Evolutionary conservation across 179 eudicot species (phyloP).

Genomic region (Nepenthes alata): DNA sequence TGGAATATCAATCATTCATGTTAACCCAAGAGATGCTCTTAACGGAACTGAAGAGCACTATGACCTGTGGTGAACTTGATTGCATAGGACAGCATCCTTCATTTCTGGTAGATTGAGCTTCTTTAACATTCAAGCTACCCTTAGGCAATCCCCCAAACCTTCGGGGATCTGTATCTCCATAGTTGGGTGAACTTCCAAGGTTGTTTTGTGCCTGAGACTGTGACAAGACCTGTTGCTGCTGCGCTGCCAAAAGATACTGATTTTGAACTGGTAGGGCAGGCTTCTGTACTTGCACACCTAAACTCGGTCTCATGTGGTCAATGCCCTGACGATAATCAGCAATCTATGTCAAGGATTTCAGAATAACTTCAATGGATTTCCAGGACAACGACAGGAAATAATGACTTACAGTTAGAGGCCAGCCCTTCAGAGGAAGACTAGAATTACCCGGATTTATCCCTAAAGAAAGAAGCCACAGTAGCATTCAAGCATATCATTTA

Average conservation of each 20-base stretch:
- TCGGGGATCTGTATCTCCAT: conserved; percentile 41
- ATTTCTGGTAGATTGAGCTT: conserved; percentile 72
- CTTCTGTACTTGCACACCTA: conserved; percentile 67
- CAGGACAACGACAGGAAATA: conserved; percentile 3
- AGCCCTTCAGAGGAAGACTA: conserved; percentile 78
- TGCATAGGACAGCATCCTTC: conserved; percentile 89
- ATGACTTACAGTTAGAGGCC: conserved; percentile 89
- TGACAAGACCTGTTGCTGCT: conserved; percentile 70
- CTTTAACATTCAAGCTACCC: conserved; percentile 66
- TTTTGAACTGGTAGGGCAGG: conserved; percentile 53
- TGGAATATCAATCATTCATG: no score
- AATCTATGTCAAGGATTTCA: conserved; percentile 5
- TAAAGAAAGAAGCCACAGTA: conserved; percentile 9
- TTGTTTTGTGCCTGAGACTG: conserved; percentile 80
- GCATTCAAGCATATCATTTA: no score
- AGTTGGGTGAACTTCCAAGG: conserved; percentile 58
- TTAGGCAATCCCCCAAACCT: conserved; percentile 74
- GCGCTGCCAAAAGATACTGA: conserved; percentile 75
- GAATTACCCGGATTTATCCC: conserved; percentile 54
- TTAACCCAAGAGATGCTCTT: no score
- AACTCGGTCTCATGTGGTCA: conserved; percentile 57
- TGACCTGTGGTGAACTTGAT: conserved; percentile 79
- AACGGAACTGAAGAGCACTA: not conserved
- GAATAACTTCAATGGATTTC: conserved; percentile 3
- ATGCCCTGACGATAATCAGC: conserved; percentile 42